These are phyloP conservation scores for Boletus speciosus DNA, from an alignment of 768 basidiomycete species.

Conservation along the genomic window DNA sequence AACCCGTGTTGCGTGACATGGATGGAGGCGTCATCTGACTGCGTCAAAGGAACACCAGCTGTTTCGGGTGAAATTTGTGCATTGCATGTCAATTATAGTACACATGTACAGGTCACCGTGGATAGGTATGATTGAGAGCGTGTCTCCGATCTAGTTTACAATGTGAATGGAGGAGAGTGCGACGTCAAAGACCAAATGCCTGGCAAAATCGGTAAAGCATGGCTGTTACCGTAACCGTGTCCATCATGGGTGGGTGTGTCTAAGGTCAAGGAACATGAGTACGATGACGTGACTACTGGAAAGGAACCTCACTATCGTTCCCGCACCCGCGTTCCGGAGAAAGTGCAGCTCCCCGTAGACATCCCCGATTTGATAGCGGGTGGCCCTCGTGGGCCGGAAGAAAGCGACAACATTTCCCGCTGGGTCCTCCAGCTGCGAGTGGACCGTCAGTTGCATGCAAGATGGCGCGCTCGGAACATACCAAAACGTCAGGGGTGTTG, in stretches of 20 bases:
- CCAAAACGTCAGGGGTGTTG: slow-evolving; percentile 56
- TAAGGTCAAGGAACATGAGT: slow-evolving; percentile 33
- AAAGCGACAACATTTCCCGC: slow-evolving; percentile 70
- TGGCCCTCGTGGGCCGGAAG: slow-evolving; percentile 73
- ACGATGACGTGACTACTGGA: slow-evolving; percentile 16
- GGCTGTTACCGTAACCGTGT: slow-evolving; percentile 77
- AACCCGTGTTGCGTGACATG: slow-evolving; percentile 28
- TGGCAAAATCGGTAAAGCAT: slow-evolving; percentile 83
- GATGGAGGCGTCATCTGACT: slow-evolving; percentile 17
- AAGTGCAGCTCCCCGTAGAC: slow-evolving; percentile 86
- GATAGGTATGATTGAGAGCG: slow-evolving; percentile 27
- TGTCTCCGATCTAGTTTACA: slow-evolving; percentile 32
- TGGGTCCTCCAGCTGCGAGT: slow-evolving; percentile 64
- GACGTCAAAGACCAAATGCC: slow-evolving; percentile 43
- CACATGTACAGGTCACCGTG: slow-evolving; percentile 29
- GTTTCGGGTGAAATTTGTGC: slow-evolving; percentile 21
- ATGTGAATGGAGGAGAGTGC: slow-evolving; percentile 25
- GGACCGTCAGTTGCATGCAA: slow-evolving; percentile 5
- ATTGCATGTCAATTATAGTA: slow-evolving; percentile 31
- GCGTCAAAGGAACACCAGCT: slow-evolving; percentile 18
- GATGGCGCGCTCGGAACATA: slow-evolving; percentile 33
- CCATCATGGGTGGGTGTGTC: slow-evolving; percentile 90
- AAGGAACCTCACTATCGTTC: slow-evolving; percentile 62
- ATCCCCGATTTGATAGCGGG: slow-evolving; percentile 82
- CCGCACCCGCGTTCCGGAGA: slow-evolving; percentile 71